Percentiles rank a stretch among this genome's conserved stretches.
Evolutionary conservation across 306 rosid genomes (phyloP).

Genomic region (Glycyrrhiza uralensis): DNA sequence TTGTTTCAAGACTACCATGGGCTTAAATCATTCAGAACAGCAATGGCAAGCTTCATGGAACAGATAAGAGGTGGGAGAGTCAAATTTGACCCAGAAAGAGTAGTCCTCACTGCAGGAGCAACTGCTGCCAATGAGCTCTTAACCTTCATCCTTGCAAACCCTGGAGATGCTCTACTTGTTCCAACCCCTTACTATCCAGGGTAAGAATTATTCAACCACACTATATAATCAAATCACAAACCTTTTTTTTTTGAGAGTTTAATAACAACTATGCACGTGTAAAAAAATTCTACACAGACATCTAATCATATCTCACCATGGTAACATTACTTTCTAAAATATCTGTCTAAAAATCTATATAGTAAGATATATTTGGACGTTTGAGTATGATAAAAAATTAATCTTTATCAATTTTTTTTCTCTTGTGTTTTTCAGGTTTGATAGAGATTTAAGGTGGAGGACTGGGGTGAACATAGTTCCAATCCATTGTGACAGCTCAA

Average conservation of each 20-base stretch:
- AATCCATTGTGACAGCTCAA: conserved; percentile 72
- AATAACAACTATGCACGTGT: too few species aligned
- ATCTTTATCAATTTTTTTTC: not conserved
- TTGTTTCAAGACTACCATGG: conserved; percentile 96
- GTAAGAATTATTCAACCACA: conserved; percentile 39
- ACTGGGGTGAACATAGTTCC: conserved; percentile 86
- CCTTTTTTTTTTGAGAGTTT: too few species aligned
- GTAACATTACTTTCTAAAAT: too few species aligned
- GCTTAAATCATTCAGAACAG: conserved; percentile 59
- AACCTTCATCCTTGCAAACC: conserved; percentile 78
- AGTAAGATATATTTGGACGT: too few species aligned
- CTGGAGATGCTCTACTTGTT: conserved; percentile 79
- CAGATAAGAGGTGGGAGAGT: conserved; percentile 72
- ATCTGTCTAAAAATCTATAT: too few species aligned
- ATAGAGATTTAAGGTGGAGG: conserved; percentile 95
- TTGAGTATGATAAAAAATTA: too few species aligned
- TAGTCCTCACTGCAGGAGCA: conserved; percentile 90
- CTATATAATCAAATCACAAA: too few species aligned
- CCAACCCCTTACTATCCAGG: conserved; percentile 98
- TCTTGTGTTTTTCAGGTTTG: conserved; percentile 51
- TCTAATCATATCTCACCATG: too few species aligned
- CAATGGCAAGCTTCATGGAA: conserved; percentile 94
- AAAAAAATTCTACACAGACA: too few species aligned
- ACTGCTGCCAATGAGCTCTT: conserved; percentile 94
- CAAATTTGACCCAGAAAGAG: conserved; percentile 60